Base-by-base conservation (phyloP, 1,284 basidiomycete genomes). In the Trichosporon sp. region DNA sequence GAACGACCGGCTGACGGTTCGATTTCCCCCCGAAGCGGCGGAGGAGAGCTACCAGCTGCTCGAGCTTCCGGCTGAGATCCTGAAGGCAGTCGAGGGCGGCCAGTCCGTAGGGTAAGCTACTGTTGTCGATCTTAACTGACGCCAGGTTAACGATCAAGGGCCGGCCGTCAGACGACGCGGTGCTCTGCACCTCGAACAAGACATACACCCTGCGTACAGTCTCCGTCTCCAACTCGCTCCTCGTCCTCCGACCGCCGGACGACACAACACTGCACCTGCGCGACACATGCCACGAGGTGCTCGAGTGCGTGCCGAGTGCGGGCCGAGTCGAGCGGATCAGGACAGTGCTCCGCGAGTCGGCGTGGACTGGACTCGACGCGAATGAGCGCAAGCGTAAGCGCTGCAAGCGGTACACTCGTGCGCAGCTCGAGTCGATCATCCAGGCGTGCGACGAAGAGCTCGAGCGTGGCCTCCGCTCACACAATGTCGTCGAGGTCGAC, bases 191-290 rank as follows among this genome's bases (percentile, higher is more conserved):
- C 0, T 76, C 86, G 0, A 86, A 90, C 72, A 90, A 88, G 79
- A 97, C 94, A 0, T 97, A 91, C 80, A 81, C 88, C 0, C 85
- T 97, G 31, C 90, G 94, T 5, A 91, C 93, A 0, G 90, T 97
- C 7, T 87, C 88, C 2, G 86, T 96, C 64, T 96, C 94, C 16
- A 97, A 97, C 81, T 90, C 92, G 0, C 85, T 95, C 43, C 86
- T 93, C 12, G 87, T 96, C 63, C 86, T 91, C 68, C 90, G 90
- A 1, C 84, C 89, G 11, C 64, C 67, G 2, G 31, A 38, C 16
- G 59, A 46, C 4, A 51, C 61, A 19, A 54, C 56, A 31, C 74
- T 84, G n/a, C 77, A 83, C 38, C 77, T 83, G 35, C 71, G 80
- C n/a, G 84, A 84, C 70, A 78, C 78, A 21, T 85, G 92, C 48